Evolutionary conservation across 306 rosid genomes (phyloP).

Genomic region (Pyrus betulifolia): DNA sequence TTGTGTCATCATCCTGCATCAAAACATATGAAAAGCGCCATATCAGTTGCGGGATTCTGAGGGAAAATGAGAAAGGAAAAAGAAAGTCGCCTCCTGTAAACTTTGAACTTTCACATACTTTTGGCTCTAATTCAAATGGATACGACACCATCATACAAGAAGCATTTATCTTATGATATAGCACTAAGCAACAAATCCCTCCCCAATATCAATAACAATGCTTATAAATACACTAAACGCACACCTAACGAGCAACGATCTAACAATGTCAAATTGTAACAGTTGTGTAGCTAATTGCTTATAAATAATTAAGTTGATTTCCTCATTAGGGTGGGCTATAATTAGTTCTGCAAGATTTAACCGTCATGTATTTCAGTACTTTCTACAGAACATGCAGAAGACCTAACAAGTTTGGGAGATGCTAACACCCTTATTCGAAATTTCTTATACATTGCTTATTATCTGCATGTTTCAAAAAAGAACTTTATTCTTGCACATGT

Average conservation of each 20-base stretch:
- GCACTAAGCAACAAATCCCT: neutral
- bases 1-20: slow-evolving; percentile 31
- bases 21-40: neutral
- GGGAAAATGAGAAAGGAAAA: neutral
- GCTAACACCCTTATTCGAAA: neutral
- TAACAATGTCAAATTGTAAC: neutral
- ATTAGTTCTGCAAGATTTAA: neutral
- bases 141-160: neutral
- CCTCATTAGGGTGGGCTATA: neutral
- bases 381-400: neutral
- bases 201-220: neutral
- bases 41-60: neutral
- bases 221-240: neutral
- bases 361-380: neutral
- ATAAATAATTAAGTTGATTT: neutral
- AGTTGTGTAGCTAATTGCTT: neutral
- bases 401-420: neutral
- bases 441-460: neutral
- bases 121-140: neutral
- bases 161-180: neutral
- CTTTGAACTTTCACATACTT: neutral
- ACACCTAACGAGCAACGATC: neutral
- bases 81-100: neutral
- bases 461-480: neutral
- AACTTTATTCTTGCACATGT: neutral